Base-by-base conservation (phyloP, 345 rosid species). In the Carallia brachiata region DNA sequence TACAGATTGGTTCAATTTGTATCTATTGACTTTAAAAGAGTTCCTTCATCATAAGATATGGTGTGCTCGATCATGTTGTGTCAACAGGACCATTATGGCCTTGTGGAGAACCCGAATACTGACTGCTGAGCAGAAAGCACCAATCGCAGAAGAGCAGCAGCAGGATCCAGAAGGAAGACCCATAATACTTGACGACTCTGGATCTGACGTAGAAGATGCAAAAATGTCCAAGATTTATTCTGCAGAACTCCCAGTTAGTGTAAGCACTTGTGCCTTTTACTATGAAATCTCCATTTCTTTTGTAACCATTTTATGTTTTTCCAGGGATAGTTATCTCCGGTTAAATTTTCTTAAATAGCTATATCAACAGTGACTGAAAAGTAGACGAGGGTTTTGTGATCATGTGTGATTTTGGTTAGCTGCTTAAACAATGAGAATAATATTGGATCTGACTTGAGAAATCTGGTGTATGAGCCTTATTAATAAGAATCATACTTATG, bases 81-180 rank as follows among this genome's bases (percentile, higher is more conserved):
- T 71, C 61, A 63, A 73, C 81, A 94, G 99, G 84, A 94, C 89
- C 64, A 88, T 86, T 32, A 79, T 83, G 88, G 99, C 95, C 67
- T 73, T 91, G 79, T 90, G 97, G 99, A 87, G 89, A 81, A 74
- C 90, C 6, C 85, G 94, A 77, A 84, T 80, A 47, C 73, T 78
- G 71, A 77, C 79, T 40, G 54, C 85, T 8, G 88, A 89, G 69
- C 90, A 82, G 56, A 86, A 85, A 81, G 89, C 76, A 62, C 78
- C 79, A 58, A 80, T 80, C 67, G 88, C 79, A 12, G 88, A 90
- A 67, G 91, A 86, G 80, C 95, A 84, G 65, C 58, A 57, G 66
- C 71, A 52, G 65, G 91, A 78, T 68, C 69, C 70, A 61, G 83
- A 77, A 63, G 88, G 84, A 70, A 68, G 63, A 7, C 75, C 83